A percentile compares a stretch with the other conserved stretches of the same genome.
Evolutionary conservation across 106 monocot species (phyloP).

Genomic region (Iris macrosiphon): DNA sequence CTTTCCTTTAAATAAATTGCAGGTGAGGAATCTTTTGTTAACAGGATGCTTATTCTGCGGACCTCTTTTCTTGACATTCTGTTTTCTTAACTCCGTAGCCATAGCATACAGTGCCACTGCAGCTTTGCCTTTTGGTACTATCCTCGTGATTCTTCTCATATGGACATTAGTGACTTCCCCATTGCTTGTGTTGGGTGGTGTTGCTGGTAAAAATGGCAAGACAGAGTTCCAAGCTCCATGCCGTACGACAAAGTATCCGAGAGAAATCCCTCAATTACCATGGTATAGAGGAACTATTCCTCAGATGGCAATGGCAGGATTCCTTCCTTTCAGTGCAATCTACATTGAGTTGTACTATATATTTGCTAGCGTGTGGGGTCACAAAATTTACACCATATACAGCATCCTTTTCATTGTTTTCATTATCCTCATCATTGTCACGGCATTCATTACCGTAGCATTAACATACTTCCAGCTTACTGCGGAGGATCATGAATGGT

Average conservation of each 20-base stretch:
- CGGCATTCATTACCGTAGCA: conserved; percentile 70
- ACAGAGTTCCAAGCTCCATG: conserved; percentile 67
- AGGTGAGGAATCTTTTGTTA: conserved; percentile 66
- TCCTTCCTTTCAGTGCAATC: conserved; percentile 75
- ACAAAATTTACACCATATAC: conserved; percentile 75
- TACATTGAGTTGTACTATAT: conserved; percentile 78
- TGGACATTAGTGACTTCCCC: conserved; percentile 72
- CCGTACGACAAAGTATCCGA: conserved; percentile 65
- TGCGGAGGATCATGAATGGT: conserved; percentile 75
- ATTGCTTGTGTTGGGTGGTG: conserved; percentile 64
- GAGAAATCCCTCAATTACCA: conserved; percentile 65
- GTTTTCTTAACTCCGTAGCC: conserved; percentile 68
- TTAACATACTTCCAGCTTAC: conserved; percentile 73
- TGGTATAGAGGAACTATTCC: conserved; percentile 70
- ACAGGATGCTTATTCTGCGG: conserved; percentile 74
- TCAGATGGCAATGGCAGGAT: conserved; percentile 78
- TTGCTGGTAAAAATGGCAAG: conserved; percentile 65
- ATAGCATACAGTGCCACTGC: conserved; percentile 64
- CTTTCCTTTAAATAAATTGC: conserved; percentile 1
- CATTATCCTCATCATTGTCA: conserved; percentile 72
- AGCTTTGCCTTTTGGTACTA: conserved; percentile 72
- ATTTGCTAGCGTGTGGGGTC: conserved; percentile 83
- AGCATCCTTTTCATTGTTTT: conserved; percentile 76
- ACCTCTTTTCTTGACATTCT: conserved; percentile 68
- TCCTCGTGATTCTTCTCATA: conserved; percentile 68